phyloP scores from a whole-genome alignment of 2,329 filamentous ascomycete genomes.

The Fusarium mundagurra region DNA sequence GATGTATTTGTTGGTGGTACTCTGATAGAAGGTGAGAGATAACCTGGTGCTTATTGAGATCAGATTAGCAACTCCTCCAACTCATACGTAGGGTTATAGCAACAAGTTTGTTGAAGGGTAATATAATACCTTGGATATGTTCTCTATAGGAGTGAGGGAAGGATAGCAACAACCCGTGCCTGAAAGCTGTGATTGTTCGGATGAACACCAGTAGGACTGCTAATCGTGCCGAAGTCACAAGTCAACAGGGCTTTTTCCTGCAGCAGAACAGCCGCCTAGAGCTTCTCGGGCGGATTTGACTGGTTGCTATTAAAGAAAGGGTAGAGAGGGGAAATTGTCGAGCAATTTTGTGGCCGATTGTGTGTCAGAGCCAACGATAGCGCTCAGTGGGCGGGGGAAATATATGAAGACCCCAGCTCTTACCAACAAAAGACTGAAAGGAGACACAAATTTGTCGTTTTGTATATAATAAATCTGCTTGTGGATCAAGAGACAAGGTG shows the following conservation, averaged over 20 bases:
- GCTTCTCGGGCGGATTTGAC: slow-evolving; percentile 14
- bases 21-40: background rate
- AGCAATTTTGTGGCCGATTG: slow-evolving; percentile 30
- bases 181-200: background rate
- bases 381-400: slow-evolving; percentile 18
- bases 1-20: background rate
- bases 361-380: slow-evolving; percentile 27
- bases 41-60: background rate
- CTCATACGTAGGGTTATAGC: background rate
- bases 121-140: slow-evolving; percentile 14
- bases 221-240: slow-evolving; percentile 23
- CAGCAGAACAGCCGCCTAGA: slow-evolving; percentile 18
- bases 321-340: slow-evolving; percentile 13
- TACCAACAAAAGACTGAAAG: background rate
- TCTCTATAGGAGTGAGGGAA: background rate
- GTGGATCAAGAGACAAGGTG: background rate
- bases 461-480: background rate
- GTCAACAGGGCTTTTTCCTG: slow-evolving; percentile 17
- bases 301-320: slow-evolving; percentile 11
- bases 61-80: slow-evolving; percentile 9
- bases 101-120: background rate
- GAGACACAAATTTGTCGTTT: background rate
- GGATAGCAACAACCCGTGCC: background rate
- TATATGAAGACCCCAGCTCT: background rate
- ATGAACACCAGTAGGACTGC: slow-evolving; percentile 3